Evolutionary conservation across 257 asterid genomes (phyloP).

Genomic region (Ocimum tenuiflorum): DNA sequence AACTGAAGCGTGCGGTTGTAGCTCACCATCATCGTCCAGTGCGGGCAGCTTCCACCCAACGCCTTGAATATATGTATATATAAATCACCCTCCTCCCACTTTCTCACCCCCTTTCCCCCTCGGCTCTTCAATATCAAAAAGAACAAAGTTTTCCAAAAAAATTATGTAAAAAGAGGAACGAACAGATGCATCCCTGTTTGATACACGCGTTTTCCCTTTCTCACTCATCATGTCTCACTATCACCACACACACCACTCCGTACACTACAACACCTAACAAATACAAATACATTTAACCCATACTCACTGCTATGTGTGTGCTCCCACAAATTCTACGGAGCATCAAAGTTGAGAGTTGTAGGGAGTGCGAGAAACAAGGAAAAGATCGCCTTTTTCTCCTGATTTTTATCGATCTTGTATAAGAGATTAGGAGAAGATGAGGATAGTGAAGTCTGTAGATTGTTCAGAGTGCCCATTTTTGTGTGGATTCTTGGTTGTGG

Average conservation of each 20-base stretch:
- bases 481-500: conserved; percentile 73
- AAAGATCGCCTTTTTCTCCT: neutral
- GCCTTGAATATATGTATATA: too few species aligned
- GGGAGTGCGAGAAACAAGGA: neutral
- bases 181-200: neutral
- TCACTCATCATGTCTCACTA: conserved; percentile 21
- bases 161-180: neutral
- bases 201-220: conserved; percentile 23
- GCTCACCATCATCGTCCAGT: conserved; percentile 32
- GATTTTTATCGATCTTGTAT: neutral
- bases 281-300: neutral
- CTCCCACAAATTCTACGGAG: neutral
- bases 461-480: conserved; percentile 40
- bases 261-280: neutral
- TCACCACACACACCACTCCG: conserved; percentile 4
- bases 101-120: neutral
- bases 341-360: conserved; percentile 14
- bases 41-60: conserved; percentile 18
- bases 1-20: neutral
- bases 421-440: conserved; percentile 25
- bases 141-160: neutral
- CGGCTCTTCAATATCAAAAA: neutral
- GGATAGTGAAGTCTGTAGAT: conserved; percentile 54
- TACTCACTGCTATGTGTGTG: too few species aligned
- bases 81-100: neutral